Evolutionary conservation across 2,329 filamentous ascomycete genomes (phyloP), one percentile per base, ranked within the genome.

Genomic region (Penicillium verrucosum): DNA sequence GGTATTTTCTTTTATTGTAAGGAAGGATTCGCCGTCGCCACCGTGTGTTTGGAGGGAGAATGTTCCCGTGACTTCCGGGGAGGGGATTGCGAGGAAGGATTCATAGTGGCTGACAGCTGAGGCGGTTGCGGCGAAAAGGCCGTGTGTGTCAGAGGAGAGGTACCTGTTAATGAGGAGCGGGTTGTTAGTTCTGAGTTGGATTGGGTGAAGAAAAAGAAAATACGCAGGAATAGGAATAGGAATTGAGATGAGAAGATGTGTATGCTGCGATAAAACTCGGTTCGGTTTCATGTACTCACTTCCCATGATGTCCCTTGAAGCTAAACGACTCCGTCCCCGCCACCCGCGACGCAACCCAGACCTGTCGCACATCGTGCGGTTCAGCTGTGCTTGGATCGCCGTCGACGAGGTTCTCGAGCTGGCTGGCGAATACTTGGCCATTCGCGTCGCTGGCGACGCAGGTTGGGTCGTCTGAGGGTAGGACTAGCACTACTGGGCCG

Each of bases 351-450:
- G 90, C 91, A 62, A 97, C 85, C 90, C 93, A 99, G 16, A 99
- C 94, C 78, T 97, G 92, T 59, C 93, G 82, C 58, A 97, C 92
- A 73, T 97, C 92, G 74, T 97, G 92, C 48, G 94, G 94, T 76
- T 99, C 94, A 9, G 93, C 91, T 5, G 86, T 96, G n/a, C 82
- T 74, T 3, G 90, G 84, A 70, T 96, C 89, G 27, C 81, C 86
- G 56, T 97, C 92, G 58, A 96, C 83, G 36, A 96, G 87, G 71
- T 97, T 97, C 78, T 96, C 91, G 48, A 99, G 78, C 14, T 82
- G 78, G 65, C 89, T 86, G 5, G 89, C 82, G 74, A 96, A 99
- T 16, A 97, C 88, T 69, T 89, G 90, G 57, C 94, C 94, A 60
- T 85, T 88, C 41, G 89, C 85, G 71, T 99, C 94, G 77, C 89